Base-by-base conservation (phyloP, 208 protist species). In the Novymonas esmeraldas region DNA sequence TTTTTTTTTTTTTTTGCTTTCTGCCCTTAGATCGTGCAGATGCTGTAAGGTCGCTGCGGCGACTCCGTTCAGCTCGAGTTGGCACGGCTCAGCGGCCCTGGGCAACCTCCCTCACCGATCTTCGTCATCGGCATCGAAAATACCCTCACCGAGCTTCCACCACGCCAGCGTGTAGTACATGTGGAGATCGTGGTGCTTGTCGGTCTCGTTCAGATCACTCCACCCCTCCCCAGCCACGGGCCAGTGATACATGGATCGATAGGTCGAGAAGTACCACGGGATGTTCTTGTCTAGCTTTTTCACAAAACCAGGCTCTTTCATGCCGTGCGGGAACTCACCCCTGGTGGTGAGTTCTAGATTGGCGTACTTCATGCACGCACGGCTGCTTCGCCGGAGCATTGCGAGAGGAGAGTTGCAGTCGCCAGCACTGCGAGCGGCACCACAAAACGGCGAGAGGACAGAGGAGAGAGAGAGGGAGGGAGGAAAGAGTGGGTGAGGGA, bases 131-230 rank as follows among this genome's bases (percentile, higher is more conserved):
- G 76, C 79, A 51, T 90, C 85, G 81, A 94, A 91, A 68, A 95
- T 94, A 56, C 88, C 90, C 70, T 93, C 90, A 13, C 90, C 90
- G 1, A 95, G 78, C 57, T 94, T 93, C 88, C 90, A 95, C 90
- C 90, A 95, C 7, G 90, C 90, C 6, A 95, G 73, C 1, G 90
- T 95, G 73, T 95, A 95, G 64, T 90, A 95, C 90, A 95, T 95
- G 51, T 95, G 87, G 24, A 95, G 78, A 73, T 95, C 90, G 58
- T 94, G 76, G 58, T 95, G 90, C 39, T 94, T 93, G 61, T 95
- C 76, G 13, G 73, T 61, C 65, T 93, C 85, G 57, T 95, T 93
- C 13, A 95, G 55, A 64, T 95, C 90, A 54, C 88, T 94, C 86
- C 87, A 95, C 44, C 90, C 89, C 60, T 95, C 90, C 11, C 90